phyloP scores from a whole-genome alignment of 2,329 filamentous ascomycete species.

The Waltergamsia citrina region DNA sequence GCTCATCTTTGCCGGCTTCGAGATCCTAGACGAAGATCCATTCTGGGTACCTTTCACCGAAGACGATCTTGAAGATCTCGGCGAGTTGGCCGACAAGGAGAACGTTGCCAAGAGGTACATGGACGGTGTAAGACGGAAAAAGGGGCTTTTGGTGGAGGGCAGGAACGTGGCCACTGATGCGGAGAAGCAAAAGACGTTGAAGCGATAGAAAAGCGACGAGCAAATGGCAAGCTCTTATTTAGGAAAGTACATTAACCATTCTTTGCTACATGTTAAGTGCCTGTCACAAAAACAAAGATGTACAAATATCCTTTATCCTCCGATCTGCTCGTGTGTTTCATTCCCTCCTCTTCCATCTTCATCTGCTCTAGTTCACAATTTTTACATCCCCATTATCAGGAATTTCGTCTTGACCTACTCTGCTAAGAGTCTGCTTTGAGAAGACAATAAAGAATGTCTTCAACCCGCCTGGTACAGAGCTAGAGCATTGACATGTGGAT shows the following conservation, averaged over 20 bases:
- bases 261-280: no score
- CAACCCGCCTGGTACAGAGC: conserved; percentile 72
- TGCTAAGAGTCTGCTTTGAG: no score
- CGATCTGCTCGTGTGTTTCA: no score
- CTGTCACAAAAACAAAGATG: no score
- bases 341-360: no score
- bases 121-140: conserved; percentile 76
- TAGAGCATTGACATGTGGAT: conserved; percentile 67
- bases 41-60: conserved; percentile 97
- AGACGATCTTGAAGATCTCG: conserved; percentile 91
- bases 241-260: background rate
- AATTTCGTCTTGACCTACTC: no score
- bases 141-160: conserved; percentile 79
- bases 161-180: conserved; percentile 72
- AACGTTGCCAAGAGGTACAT: conserved; percentile 96
- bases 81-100: conserved; percentile 86
- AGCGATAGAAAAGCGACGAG: no score
- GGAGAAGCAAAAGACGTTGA: conserved; percentile 77
- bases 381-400: no score
- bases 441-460: no score
- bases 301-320: no score
- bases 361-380: no score
- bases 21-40: conserved; percentile 88
- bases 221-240: background rate
- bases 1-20: conserved; percentile 86